These are phyloP conservation scores for Parietichytrium sp. DNA, from an alignment of 108 stramenopile genomes.

Conservation along the genomic window DNA sequence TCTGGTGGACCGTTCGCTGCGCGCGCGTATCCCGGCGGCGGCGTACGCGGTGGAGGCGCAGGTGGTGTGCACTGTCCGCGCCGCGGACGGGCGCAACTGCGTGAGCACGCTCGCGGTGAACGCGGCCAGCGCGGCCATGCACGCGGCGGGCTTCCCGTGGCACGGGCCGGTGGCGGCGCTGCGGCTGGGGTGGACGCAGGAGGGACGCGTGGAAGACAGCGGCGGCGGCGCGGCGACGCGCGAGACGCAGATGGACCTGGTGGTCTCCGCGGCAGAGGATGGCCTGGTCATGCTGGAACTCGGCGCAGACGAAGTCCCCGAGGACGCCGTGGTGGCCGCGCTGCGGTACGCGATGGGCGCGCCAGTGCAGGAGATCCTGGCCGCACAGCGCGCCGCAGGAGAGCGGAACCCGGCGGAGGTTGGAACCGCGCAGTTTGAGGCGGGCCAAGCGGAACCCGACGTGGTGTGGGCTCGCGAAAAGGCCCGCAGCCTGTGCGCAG, in stretches of 20 bases:
- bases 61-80: conserved; percentile 81
- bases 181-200: conserved; percentile 61
- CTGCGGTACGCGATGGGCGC: background rate
- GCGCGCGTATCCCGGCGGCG: conserved; percentile 81
- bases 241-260: conserved; percentile 41
- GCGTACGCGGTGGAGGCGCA: conserved; percentile 87
- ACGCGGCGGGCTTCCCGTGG: conserved; percentile 56
- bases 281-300: conserved; percentile 30
- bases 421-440: background rate
- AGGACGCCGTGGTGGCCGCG: conserved; percentile 12
- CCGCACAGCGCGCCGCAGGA: background rate
- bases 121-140: conserved; percentile 72
- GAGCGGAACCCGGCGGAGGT: background rate
- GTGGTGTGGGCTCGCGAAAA: too few species aligned
- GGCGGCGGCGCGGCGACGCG: conserved; percentile 35
- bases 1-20: conserved; percentile 86
- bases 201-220: conserved; percentile 52
- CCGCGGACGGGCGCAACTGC: conserved; percentile 72
- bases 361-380: background rate
- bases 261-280: conserved; percentile 53
- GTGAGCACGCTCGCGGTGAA: conserved; percentile 75
- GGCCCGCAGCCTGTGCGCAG: background rate
- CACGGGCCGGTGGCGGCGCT: conserved; percentile 63
- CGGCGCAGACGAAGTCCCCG: background rate
- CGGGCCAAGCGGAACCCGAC: too few species aligned